Evolutionary conservation across 768 basidiomycete genomes (phyloP).

Genomic region (Collybia sp.): DNA sequence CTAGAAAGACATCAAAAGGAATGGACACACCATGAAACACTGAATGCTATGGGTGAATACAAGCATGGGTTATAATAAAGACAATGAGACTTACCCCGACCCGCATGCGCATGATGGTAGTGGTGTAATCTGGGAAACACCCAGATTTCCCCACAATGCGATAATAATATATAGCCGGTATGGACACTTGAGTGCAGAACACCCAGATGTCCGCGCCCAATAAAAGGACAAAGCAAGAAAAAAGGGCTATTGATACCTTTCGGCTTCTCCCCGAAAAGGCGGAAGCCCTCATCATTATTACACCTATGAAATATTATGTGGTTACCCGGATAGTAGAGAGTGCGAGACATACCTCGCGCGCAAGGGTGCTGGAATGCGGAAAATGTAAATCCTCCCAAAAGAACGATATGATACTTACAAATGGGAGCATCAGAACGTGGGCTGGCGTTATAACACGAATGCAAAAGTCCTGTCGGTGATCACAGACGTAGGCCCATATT

Average conservation of each 20-base stretch:
- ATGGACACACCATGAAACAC: slow-evolving; percentile 2
- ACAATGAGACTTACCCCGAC: slow-evolving; percentile 24
- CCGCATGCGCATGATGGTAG: slow-evolving; percentile 21
- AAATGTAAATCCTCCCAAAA: background rate
- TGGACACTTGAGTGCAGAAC: slow-evolving; percentile 23
- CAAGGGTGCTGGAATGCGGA: slow-evolving; percentile 29
- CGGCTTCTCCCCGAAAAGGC: slow-evolving; percentile 34
- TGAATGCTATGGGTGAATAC: slow-evolving; percentile 8
- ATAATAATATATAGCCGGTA: slow-evolving; percentile 17
- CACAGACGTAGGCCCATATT: slow-evolving; percentile 31
- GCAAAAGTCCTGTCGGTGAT: slow-evolving; percentile 27
- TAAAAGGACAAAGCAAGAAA: slow-evolving; percentile 24
- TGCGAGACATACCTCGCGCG: slow-evolving; percentile 27
- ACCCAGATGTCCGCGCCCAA: slow-evolving; percentile 30
- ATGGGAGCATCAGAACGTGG: slow-evolving; percentile 27
- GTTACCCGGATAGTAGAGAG: background rate
- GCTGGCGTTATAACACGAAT: slow-evolving; percentile 19
- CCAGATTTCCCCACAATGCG: slow-evolving; percentile 21
- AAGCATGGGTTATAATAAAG: background rate
- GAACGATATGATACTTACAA: slow-evolving; percentile 13
- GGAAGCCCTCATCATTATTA: slow-evolving; percentile 40
- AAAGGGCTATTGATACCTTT: slow-evolving; percentile 22
- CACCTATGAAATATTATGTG: slow-evolving; percentile 18
- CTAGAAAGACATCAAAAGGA: too few relatives aligned
- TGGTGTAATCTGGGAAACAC: slow-evolving; percentile 34